These are phyloP conservation scores for Mucor sp. DNA, from an alignment of 371 early-diverging fungal species.

Conservation along the genomic window DNA sequence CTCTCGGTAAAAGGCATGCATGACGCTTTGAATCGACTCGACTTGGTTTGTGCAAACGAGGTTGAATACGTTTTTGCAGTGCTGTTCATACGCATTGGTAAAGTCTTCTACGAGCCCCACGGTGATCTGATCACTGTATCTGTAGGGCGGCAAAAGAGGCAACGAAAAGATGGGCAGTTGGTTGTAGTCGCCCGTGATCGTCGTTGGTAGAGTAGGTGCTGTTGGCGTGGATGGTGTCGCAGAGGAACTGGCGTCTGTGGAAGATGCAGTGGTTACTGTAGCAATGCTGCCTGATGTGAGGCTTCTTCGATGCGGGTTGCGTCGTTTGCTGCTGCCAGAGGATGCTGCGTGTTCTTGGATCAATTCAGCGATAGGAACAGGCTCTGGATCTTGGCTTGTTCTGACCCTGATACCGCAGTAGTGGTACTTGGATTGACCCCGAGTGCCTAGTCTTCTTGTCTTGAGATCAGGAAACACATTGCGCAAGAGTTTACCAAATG, in stretches of 20 bases:
- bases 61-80: conserved; percentile 21
- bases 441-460: conserved; percentile 64
- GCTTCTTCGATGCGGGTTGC: neutral
- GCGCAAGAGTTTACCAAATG: conserved; percentile 70
- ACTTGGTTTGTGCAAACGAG: conserved; percentile 10
- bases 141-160: neutral
- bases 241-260: neutral
- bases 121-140: conserved; percentile 6
- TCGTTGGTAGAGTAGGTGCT: neutral
- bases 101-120: neutral
- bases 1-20: conserved; percentile 28
- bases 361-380: neutral
- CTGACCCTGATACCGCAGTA: conserved; percentile 53
- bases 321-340: neutral
- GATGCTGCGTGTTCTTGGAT: neutral
- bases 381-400: conserved; percentile 2
- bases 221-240: neutral
- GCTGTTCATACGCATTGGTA: conserved; percentile 19
- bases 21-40: neutral
- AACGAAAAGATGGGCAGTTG: neutral
- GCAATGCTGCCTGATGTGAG: neutral
- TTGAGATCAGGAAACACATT: conserved; percentile 62
- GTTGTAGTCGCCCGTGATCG: neutral
- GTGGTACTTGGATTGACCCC: conserved; percentile 68
- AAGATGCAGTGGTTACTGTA: neutral